phyloP scores from a whole-genome alignment of 352 stramenopile genomes.

The Aphanomyces cochlioides region DNA sequence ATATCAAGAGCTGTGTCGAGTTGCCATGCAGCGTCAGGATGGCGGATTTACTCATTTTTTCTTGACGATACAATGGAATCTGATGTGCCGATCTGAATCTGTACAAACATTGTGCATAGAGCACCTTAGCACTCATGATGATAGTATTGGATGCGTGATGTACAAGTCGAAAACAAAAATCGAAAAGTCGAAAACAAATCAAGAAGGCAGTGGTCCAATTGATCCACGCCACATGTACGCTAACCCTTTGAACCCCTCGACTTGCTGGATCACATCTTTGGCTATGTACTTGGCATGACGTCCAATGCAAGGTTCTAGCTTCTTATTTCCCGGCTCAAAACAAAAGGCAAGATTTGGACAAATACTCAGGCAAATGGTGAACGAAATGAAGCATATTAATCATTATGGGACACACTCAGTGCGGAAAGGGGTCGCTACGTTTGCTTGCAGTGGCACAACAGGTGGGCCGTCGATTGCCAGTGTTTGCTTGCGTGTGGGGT shows the following conservation, averaged over 20 bases:
- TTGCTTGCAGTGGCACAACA: constrained; percentile 15
- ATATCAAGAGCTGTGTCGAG: too few species aligned
- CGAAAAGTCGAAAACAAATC: too few species aligned
- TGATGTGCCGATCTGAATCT: too few species aligned
- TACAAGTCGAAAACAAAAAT: too few species aligned
- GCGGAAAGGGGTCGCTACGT: constrained; percentile 30
- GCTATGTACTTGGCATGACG: constrained; percentile 32
- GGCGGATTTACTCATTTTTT: too few species aligned
- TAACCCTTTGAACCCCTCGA: constrained; percentile 35
- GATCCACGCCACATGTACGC: constrained; percentile 25
- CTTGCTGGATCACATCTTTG: constrained; percentile 32
- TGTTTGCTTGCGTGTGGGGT: constrained; percentile 22
- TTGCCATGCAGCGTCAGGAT: too few species aligned
- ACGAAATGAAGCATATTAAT: too few species aligned
- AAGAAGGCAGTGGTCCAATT: too few species aligned
- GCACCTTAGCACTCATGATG: too few species aligned
- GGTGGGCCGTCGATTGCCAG: constrained; percentile 23
- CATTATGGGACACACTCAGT: constrained; percentile 18
- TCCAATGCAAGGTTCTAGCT: not conserved
- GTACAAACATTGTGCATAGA: too few species aligned
- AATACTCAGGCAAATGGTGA: not conserved
- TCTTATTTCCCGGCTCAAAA: constrained; percentile 16
- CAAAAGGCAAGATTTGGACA: not conserved
- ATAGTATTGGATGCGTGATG: too few species aligned
- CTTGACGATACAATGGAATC: too few species aligned